Base-by-base conservation (phyloP, 2,329 filamentous ascomycete genomes). In the Talaromyces piceae region DNA sequence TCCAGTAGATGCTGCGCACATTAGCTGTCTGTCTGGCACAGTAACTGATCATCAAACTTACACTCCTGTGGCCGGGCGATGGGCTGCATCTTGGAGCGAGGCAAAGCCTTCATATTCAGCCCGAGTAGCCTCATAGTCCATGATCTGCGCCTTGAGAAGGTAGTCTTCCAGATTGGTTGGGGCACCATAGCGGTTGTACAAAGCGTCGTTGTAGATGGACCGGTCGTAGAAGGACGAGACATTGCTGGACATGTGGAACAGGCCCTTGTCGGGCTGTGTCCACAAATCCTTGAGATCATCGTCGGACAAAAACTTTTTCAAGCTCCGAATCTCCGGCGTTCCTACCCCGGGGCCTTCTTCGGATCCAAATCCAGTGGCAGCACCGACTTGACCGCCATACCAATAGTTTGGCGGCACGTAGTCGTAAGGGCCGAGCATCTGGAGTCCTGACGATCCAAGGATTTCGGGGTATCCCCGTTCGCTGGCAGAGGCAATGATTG, bases 331-430 rank as follows among this genome's bases (percentile, higher is more conserved):
- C 56, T 81, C 79, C 0, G 82, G 82, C 0, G 81, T 84, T 0
- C 82, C 82, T 0, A 82, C 80, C 1, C 82, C 82, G 0, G 81
- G 66, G 2, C 81, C 79, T 2, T 81, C 72, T 62, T 85, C 82
- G 0, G 79, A 81, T 0, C 80, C 81, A 54, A 85, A 84, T 0
- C 82, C 81, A 56, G 81, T 83, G 0, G 80, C 80, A 0, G 79
- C 77, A 0, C 81, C 81, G 0, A 76, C 58, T 45, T 73, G 63
- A 51, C 73, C 63, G 43, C 77, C 74, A 55, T 77, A 83, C 81
- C 80, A 85, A 64, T 84, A 84, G 55, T 78, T 81, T 0, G 81
- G 81, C 0, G 82, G 78, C 0, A 82, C 79, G 80, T 80, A 85
- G 58, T 84, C 82, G 56, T 85, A 85, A 0, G 82, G 82, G 0